Evolutionary conservation across 2,329 filamentous ascomycete species (phyloP), one percentile per base, ranked within the genome.

Genomic region (Pseudocercospora pini-densiflorae): DNA sequence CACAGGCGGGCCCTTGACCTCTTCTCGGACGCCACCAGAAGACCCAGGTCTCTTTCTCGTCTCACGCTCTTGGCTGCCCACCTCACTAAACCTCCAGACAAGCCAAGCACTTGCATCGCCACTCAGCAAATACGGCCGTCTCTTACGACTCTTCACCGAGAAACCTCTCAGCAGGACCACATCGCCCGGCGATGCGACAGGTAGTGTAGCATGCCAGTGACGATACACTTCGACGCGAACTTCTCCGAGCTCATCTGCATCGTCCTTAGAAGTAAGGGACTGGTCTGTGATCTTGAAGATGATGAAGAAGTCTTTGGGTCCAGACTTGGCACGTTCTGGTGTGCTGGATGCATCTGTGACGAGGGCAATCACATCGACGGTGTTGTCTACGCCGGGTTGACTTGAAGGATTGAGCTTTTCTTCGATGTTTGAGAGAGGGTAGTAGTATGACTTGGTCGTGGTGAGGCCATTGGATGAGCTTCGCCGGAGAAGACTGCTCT

Each of bases 101-200:
- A 81, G 83, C 83, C 83, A 85, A 2, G 76, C 77, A 61, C 80
- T 82, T 57, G 79, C 77, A 5, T 82, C 81, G 1, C 73, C 76
- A 36, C 80, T 83, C 8, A 80, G 60, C 8, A 85, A 16, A 70
- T 74, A 72, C 58, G 75, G n/a, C 75, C 71, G 63, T 10, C 75
- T 70, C 57, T 81, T 80, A 16, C 76, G 67, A 14, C 76, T 80
- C 70, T 78, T 80, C n/a, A 84, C 82, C 0, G 61, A 66, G 55
- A 85, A 84, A 0, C 70, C 73, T 4, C 82, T 75, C 2, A 84
- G 73, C 24, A 85, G 67, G 0, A 85, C 72, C 0, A 83, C 77
- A 49, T 85, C 83, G 24, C 83, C 83, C 0, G 68, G 63, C 0
- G 79, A 72, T 2, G 79, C 79, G 1, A 73, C 70, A 0, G 83